Percentiles rank a stretch among this genome's conserved stretches.
phyloP scores from a whole-genome alignment of 2,329 filamentous ascomycete species.

The Fulvia fulva region DNA sequence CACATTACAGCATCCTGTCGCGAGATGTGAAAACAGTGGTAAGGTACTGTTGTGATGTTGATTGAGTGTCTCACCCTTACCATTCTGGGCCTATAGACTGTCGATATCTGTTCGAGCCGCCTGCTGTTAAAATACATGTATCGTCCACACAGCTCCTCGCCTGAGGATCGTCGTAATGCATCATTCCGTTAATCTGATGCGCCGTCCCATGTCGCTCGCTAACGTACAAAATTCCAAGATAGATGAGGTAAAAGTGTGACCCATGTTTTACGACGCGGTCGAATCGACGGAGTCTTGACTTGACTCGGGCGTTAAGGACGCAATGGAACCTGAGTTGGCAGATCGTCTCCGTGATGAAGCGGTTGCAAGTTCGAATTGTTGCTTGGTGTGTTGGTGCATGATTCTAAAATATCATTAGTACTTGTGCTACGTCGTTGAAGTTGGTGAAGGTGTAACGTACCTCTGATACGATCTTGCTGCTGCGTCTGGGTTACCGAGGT shows the following conservation, averaged over 20 bases:
- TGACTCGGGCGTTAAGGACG: slow-evolving; percentile 22
- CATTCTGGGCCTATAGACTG: neutral
- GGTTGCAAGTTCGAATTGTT: slow-evolving; percentile 45
- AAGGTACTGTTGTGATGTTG: too few species aligned
- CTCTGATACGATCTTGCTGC: slow-evolving; percentile 44
- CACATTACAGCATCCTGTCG: too few species aligned
- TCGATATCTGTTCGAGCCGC: neutral
- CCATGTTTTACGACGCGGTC: slow-evolving; percentile 15
- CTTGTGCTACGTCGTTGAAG: neutral
- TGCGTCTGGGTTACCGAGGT: slow-evolving; percentile 38
- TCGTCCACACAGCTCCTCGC: neutral
- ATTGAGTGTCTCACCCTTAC: neutral
- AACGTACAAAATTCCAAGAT: neutral
- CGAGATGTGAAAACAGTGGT: too few species aligned
- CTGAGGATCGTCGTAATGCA: neutral
- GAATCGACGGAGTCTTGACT: slow-evolving; percentile 30
- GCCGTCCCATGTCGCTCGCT: neutral
- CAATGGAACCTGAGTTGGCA: slow-evolving; percentile 19
- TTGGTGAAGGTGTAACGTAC: slow-evolving; percentile 29
- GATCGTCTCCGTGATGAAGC: slow-evolving; percentile 43
- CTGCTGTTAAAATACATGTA: neutral
- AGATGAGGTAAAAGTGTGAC: neutral
- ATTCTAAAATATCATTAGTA: slow-evolving; percentile 33
- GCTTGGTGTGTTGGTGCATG: slow-evolving; percentile 50
- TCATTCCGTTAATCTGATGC: neutral